Percentiles rank a stretch among this genome's conserved stretches.
Conservation (phyloP, 75 land plant genomes). For the Picea sitchensis region DNA sequence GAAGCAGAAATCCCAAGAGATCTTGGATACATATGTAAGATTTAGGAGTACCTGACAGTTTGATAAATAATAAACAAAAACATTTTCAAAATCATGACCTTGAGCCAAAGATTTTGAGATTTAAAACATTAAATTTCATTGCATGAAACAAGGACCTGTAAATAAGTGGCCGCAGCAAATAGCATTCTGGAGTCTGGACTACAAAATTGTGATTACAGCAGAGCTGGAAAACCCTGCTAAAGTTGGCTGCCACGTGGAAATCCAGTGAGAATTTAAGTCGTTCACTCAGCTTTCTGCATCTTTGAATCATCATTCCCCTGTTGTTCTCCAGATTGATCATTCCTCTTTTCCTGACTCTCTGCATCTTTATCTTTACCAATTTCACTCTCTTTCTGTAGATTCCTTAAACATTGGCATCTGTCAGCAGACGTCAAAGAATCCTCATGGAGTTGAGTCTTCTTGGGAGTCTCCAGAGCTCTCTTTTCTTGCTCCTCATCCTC, state of each 20-base stretch:
- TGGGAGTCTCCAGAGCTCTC: conserved; percentile 50
- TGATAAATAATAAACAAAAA: too few species aligned
- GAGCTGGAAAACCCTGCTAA: not conserved
- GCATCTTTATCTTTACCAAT: conserved; percentile 2
- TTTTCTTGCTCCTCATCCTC: conserved; percentile 58
- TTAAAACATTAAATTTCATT: conserved; percentile 4
- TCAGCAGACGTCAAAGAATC: not conserved
- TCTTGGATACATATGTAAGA: too few species aligned
- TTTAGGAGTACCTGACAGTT: too few species aligned
- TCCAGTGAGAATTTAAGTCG: not conserved
- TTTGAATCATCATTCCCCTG: not conserved
- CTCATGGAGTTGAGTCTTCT: not conserved
- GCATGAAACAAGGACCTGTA: conserved; percentile 2
- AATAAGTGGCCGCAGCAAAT: not conserved
- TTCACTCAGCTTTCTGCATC: conserved; percentile 3
- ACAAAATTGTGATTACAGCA: conserved; percentile 6
- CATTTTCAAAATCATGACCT: too few species aligned
- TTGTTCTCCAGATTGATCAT: not conserved
- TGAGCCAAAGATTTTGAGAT: not conserved
- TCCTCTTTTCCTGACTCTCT: not conserved
- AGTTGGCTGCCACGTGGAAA: not conserved
- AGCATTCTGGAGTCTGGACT: not conserved
- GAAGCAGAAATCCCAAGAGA: too few species aligned
- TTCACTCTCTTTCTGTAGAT: not conserved
- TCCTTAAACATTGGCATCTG: not conserved